Conservation (phyloP, 108 stramenopile species). For the Schizochytrium sp. region DNA sequence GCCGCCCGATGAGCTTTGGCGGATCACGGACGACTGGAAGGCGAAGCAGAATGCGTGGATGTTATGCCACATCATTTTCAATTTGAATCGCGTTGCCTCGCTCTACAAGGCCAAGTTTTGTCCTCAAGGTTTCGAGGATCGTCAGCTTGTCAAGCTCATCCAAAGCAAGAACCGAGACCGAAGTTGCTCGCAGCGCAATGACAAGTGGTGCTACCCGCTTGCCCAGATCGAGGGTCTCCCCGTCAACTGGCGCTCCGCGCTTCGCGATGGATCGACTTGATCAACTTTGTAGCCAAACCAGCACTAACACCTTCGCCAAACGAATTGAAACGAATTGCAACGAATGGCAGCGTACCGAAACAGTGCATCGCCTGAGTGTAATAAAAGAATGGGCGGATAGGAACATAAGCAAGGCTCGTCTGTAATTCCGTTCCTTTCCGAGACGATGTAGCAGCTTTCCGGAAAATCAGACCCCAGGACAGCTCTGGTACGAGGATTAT, state of each 20-base stretch:
- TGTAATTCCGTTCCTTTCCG: too few species aligned
- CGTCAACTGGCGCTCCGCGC: not conserved
- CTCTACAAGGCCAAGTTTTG: constrained; percentile 3
- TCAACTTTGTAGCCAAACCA: too few species aligned
- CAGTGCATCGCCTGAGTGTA: too few species aligned
- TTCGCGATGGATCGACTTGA: not conserved
- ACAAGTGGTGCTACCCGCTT: constrained; percentile 1
- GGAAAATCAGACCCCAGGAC: too few species aligned
- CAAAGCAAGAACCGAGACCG: not conserved
- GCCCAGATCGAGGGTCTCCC: constrained; percentile 9
- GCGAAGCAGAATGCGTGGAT: constrained; percentile 3
- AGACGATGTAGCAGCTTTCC: too few species aligned
- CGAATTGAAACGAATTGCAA: too few species aligned
- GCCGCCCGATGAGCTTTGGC: not conserved
- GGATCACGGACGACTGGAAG: not conserved
- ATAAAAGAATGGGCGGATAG: too few species aligned
- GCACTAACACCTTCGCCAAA: too few species aligned
- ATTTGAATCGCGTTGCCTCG: not conserved
- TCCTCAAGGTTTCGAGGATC: not conserved
- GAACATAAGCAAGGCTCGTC: too few species aligned
- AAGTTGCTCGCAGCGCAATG: not conserved
- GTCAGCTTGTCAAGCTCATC: not conserved
- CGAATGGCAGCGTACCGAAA: too few species aligned
- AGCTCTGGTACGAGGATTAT: too few species aligned
- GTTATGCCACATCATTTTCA: not conserved